These are phyloP conservation scores for Phytophthora meadii DNA, from an alignment of 352 stramenopile genomes.

Conservation along the genomic window DNA sequence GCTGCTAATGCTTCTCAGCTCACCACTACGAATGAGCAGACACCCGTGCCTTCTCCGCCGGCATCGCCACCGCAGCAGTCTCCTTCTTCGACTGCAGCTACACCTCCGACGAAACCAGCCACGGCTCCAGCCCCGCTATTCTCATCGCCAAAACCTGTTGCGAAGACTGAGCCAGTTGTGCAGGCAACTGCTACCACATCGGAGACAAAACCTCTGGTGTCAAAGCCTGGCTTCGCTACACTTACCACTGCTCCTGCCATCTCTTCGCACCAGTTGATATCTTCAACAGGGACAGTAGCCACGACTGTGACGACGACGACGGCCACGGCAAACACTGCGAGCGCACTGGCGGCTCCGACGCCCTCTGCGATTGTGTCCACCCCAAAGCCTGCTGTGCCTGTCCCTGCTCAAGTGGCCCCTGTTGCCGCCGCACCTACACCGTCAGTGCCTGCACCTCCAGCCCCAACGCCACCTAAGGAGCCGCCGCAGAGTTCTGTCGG, in stretches of 20 bases:
- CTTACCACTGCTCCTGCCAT: constrained; percentile 8
- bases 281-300: constrained; percentile 15
- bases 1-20: constrained; percentile 24
- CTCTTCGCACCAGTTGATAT: constrained; percentile 20
- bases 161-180: constrained; percentile 18
- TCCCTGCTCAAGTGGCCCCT: constrained; percentile 20
- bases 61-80: constrained; percentile 20
- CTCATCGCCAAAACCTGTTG: constrained; percentile 25
- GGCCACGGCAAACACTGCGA: constrained; percentile 7
- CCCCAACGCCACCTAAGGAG: constrained; percentile 19
- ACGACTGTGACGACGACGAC: constrained; percentile 29
- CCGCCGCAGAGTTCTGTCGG: constrained; percentile 7
- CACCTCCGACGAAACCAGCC: constrained; percentile 19
- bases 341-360: constrained; percentile 9
- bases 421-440: constrained; percentile 2
- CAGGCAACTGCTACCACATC: constrained; percentile 9
- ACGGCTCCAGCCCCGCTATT: constrained; percentile 25
- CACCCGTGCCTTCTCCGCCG: constrained; percentile 24
- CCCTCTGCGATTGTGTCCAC: constrained; percentile 16
- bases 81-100: constrained; percentile 23
- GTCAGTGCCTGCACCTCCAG: constrained; percentile 17
- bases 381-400: constrained; percentile 23
- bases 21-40: constrained; percentile 24
- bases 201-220: constrained; percentile 24
- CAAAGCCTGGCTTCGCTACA: constrained; percentile 16